Percentiles rank a stretch among this genome's conserved stretches.
phyloP scores from a whole-genome alignment of 257 asterid genomes.

The Penstemon davidsonii region DNA sequence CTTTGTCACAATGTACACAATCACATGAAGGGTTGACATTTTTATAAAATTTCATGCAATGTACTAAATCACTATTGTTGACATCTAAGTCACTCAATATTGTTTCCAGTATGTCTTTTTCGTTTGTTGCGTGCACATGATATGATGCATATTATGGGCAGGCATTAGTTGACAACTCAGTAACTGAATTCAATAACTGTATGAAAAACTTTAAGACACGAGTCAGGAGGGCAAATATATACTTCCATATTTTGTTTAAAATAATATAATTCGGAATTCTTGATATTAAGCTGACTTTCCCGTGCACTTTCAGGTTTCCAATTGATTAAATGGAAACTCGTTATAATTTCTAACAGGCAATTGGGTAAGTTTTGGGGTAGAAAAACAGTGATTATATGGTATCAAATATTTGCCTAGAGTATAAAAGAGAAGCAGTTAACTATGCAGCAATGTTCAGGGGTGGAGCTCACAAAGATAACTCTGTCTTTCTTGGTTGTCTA shows the following conservation, averaged over 20 bases:
- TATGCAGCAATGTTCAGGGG: not conserved
- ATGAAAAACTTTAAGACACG: not conserved
- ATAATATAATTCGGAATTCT: too few species aligned
- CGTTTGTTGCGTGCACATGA: not conserved
- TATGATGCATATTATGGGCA: not conserved
- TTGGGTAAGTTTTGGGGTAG: not conserved
- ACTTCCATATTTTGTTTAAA: not conserved
- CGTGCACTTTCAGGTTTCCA: not conserved
- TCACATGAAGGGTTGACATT: not conserved
- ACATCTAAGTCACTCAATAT: not conserved
- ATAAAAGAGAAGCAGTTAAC: not conserved
- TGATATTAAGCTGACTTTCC: not conserved
- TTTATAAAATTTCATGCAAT: conserved; percentile 9
- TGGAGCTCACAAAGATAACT: not conserved
- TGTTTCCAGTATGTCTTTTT: not conserved
- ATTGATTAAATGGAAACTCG: not conserved
- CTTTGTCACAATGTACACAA: not conserved
- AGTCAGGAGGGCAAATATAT: not conserved
- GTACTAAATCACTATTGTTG: not conserved
- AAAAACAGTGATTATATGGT: not conserved
- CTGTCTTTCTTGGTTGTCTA: not conserved
- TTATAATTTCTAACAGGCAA: not conserved
- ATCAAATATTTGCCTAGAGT: not conserved
- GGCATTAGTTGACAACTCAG: not conserved
- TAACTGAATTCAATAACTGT: not conserved